Evolutionary conservation across 768 basidiomycete species (phyloP).

Genomic region (Boletus huronensis): DNA sequence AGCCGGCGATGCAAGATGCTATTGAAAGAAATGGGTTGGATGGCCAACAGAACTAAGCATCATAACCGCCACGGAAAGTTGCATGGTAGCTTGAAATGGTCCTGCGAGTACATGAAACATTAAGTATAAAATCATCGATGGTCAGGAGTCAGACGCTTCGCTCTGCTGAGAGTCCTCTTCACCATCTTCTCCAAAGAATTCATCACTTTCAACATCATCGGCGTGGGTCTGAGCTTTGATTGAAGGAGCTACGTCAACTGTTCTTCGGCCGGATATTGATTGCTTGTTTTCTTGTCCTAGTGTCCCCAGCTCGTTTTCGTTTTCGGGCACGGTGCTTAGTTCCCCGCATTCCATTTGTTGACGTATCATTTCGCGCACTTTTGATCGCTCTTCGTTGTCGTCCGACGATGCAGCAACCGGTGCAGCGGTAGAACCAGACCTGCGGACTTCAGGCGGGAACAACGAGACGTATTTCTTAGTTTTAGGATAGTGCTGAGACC

Average conservation of each 20-base stretch:
- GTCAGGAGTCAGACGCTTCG: constrained; percentile 14
- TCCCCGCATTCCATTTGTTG: constrained; percentile 59
- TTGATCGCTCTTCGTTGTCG: constrained; percentile 50
- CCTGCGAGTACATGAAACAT: constrained; percentile 70
- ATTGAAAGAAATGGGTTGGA: neutral
- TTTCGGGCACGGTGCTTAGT: constrained; percentile 59
- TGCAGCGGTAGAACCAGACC: constrained; percentile 7
- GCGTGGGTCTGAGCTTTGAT: constrained; percentile 1
- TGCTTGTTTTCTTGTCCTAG: constrained; percentile 6
- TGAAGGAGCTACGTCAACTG: constrained; percentile 1
- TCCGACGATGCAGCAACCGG: constrained; percentile 10
- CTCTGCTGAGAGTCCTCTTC: constrained; percentile 16
- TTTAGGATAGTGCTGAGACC: constrained; percentile 76
- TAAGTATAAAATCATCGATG: neutral
- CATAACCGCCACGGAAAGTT: neutral
- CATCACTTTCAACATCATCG: constrained; percentile 20
- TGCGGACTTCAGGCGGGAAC: constrained; percentile 64
- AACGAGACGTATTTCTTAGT: constrained; percentile 86
- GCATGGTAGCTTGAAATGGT: constrained; percentile 36
- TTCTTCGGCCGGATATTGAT: neutral
- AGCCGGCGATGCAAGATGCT: no score
- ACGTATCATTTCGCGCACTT: constrained; percentile 57
- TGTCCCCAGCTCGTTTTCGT: constrained; percentile 30
- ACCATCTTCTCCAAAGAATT: constrained; percentile 31
- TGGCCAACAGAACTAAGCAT: neutral